Conservation (phyloP, 192 early-diverging fungal genomes). For the Entophlyctis luteolus region DNA sequence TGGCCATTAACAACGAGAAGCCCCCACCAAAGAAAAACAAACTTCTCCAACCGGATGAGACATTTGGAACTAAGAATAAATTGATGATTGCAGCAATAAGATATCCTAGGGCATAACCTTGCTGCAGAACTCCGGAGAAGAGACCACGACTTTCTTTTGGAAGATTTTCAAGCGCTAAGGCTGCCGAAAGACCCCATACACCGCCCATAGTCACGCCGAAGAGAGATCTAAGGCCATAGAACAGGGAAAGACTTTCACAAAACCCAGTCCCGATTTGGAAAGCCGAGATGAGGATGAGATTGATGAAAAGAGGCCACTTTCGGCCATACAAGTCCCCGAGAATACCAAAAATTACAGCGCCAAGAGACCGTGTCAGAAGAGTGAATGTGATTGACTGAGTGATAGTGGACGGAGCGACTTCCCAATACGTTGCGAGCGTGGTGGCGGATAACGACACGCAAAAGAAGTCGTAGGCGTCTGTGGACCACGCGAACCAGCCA, state of each 20-base stretch:
- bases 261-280: slow-evolving; percentile 67
- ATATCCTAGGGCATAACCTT: slow-evolving; percentile 68
- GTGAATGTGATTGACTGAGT: slow-evolving; percentile 66
- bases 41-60: too few species aligned
- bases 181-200: slow-evolving; percentile 69
- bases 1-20: too few species aligned
- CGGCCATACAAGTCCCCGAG: slow-evolving; percentile 67
- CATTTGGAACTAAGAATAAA: slow-evolving; percentile 51
- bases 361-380: slow-evolving; percentile 66
- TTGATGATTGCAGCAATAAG: slow-evolving; percentile 62
- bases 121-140: slow-evolving; percentile 67
- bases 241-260: slow-evolving; percentile 54
- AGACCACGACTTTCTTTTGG: slow-evolving; percentile 65
- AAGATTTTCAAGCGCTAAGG: slow-evolving; percentile 68
- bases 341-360: slow-evolving; percentile 69
- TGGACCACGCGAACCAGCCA: slow-evolving; percentile 68
- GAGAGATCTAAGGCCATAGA: slow-evolving; percentile 56
- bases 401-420: slow-evolving; percentile 49
- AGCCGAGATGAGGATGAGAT: slow-evolving; percentile 59
- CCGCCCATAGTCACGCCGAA: slow-evolving; percentile 73
- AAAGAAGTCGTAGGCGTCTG: slow-evolving; percentile 72
- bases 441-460: neutral
- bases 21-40: too few species aligned
- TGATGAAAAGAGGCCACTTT: slow-evolving; percentile 62
- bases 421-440: slow-evolving; percentile 51